Percentiles rank a stretch among this genome's conserved stretches.
These are phyloP conservation scores for Jackrogersella minutella DNA, from an alignment of 495 filamentous ascomycete genomes.

Conservation along the genomic window DNA sequence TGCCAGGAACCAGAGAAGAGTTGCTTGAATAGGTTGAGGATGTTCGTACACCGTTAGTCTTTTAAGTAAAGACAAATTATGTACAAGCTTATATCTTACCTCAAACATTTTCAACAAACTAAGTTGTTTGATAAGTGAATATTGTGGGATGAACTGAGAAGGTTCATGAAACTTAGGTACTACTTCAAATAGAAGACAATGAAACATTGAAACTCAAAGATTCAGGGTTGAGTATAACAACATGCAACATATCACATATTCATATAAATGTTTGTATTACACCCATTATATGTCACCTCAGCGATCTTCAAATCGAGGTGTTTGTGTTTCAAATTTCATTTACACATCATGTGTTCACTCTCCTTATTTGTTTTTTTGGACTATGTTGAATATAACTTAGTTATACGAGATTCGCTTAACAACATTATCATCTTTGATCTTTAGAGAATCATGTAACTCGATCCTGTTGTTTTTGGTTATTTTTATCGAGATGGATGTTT, in stretches of 20 bases:
- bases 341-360: neutral
- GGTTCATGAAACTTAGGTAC: neutral
- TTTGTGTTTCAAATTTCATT: no score
- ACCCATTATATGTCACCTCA: neutral
- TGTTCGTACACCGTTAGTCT: no score
- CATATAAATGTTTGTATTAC: no score
- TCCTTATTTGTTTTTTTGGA: neutral
- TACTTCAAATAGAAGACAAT: neutral
- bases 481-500: neutral
- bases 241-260: neutral
- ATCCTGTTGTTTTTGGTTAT: neutral
- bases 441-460: neutral
- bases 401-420: neutral
- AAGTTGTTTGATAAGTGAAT: neutral
- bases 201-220: neutral
- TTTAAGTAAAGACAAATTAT: no score
- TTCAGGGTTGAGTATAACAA: neutral
- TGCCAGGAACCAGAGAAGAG: no score
- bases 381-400: no score
- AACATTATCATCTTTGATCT: neutral
- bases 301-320: neutral
- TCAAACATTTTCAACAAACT: no score
- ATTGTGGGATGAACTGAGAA: neutral
- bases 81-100: no score
- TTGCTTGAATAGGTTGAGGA: no score